Evolutionary conservation across 2,329 filamentous ascomycete genomes (phyloP), one percentile per base, ranked within the genome.

Genomic region (Cordyceps fumosorosea): DNA sequence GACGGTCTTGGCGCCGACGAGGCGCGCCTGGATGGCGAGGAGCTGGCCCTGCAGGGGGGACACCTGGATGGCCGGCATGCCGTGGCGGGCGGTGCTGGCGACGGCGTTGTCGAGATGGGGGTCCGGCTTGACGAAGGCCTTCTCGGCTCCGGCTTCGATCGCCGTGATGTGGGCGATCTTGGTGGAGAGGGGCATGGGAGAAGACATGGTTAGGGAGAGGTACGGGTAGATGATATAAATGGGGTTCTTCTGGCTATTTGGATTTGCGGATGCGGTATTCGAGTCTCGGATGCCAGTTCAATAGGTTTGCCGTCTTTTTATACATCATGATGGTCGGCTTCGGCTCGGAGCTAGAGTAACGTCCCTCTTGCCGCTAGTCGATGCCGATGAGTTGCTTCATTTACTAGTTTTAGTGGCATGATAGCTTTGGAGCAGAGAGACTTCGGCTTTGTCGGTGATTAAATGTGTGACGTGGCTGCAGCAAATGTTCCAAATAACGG

Each of bases 31-130:
- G 18, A 80, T 66, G 11, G 75, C 70, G 16, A 80, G 69, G 47
- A 72, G 73, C 61, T 76, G 74, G 32, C 75, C 77, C 55, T 75
- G 68, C 14, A 72, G 66, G 1, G 71, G 66, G 5, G 70, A 70
- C 29, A 77, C 70, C 50, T 69, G 69, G 63, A 79, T 77, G 53
- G 71, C 67, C 1, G 74, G 74, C 1, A 80, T 69, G 10, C 72
- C 72, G 3, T 72, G 67, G 14, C 63, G 66, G 2, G 62, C 44
- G 1, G 73, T 74, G 60, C 73, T 75, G 20, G 67, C 40, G 12
- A 74, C 64, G 16, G 74, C 71, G 29, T 26, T 4, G 1, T 68
- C 66, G 50, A 76, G 44, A 66, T 69, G 65, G 61, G 66, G 55
- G 66, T 60, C 57, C 12, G 57, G 24, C 37, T 16, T 20, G n/a